Conservation (phyloP, 2,329 filamentous ascomycete species). For the Cladosporium sp. region DNA sequence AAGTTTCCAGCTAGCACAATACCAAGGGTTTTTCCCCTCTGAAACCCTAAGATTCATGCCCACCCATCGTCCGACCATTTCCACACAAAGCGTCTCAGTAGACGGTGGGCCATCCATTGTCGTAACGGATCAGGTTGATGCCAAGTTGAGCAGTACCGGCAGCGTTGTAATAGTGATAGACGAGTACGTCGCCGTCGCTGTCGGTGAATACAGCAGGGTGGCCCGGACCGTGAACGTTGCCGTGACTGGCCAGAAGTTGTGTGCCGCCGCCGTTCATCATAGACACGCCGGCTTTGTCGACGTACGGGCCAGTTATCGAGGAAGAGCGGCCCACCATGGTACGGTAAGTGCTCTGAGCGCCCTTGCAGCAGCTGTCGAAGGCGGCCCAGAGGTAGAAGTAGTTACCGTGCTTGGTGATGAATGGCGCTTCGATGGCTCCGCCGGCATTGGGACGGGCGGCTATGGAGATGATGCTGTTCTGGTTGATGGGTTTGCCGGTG, state of each 20-base stretch:
- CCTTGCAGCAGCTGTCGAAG: constrained; percentile 12
- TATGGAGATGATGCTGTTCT: constrained; percentile 10
- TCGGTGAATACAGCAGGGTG: constrained; percentile 59
- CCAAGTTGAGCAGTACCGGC: constrained; percentile 11
- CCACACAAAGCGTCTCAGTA: background rate
- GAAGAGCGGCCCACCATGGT: constrained; percentile 9
- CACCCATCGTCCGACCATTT: background rate
- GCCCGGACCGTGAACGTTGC: constrained; percentile 60
- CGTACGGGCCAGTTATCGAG: constrained; percentile 6
- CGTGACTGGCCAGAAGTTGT: constrained; percentile 57
- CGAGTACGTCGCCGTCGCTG: constrained; percentile 11
- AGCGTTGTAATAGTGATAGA: constrained; percentile 12
- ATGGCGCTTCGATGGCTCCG: constrained; percentile 10
- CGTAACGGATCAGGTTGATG: constrained; percentile 11
- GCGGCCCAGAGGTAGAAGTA: constrained; percentile 14
- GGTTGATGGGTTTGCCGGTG: constrained; percentile 11
- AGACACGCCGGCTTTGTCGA: constrained; percentile 9
- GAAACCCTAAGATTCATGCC: too few species aligned
- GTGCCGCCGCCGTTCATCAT: constrained; percentile 54
- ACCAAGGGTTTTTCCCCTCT: too few species aligned
- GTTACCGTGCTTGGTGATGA: constrained; percentile 14
- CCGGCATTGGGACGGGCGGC: constrained; percentile 10
- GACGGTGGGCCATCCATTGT: constrained; percentile 9
- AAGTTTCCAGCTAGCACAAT: too few species aligned
- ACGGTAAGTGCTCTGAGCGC: constrained; percentile 11